phyloP scores from a whole-genome alignment of 306 rosid species.

The Prunus mume region DNA sequence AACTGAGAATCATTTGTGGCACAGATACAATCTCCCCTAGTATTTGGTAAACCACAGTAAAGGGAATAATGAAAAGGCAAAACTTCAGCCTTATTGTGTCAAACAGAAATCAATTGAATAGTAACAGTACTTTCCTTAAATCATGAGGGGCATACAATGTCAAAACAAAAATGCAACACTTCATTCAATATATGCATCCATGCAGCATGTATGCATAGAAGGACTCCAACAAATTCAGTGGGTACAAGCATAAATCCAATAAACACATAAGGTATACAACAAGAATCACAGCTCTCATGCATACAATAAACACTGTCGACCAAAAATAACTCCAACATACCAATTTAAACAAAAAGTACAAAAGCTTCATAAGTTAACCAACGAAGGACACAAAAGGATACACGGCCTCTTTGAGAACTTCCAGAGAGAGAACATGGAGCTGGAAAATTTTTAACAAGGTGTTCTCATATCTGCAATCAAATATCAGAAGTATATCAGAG shows the following conservation, averaged over 20 bases:
- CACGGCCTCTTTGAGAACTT: constrained; percentile 94
- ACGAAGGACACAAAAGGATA: constrained; percentile 61
- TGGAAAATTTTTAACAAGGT: constrained; percentile 52
- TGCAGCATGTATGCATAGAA: not conserved
- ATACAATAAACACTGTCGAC: not conserved
- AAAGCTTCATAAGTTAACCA: constrained; percentile 24
- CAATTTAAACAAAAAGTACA: not conserved
- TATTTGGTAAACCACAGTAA: not conserved
- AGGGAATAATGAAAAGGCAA: not conserved
- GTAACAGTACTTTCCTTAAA: not conserved
- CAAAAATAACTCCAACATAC: not conserved
- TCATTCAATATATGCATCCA: constrained; percentile 1
- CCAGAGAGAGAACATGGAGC: constrained; percentile 82
- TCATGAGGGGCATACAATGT: not conserved
- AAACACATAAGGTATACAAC: constrained; percentile 6
- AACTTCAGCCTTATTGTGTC: not conserved
- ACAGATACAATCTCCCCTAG: constrained; percentile 19
- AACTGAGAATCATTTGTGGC: constrained; percentile 12
- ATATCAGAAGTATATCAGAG: constrained; percentile 27
- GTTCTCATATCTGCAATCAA: constrained; percentile 64
- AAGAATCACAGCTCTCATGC: not conserved
- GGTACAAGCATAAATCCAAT: constrained; percentile 7
- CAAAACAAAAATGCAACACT: not conserved
- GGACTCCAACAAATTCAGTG: constrained; percentile 18
- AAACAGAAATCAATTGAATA: not conserved